A percentile compares a stretch with the other conserved stretches of the same genome.
Conservation (phyloP, 345 rosid species). For the Eucalyptus sideroxylon region DNA sequence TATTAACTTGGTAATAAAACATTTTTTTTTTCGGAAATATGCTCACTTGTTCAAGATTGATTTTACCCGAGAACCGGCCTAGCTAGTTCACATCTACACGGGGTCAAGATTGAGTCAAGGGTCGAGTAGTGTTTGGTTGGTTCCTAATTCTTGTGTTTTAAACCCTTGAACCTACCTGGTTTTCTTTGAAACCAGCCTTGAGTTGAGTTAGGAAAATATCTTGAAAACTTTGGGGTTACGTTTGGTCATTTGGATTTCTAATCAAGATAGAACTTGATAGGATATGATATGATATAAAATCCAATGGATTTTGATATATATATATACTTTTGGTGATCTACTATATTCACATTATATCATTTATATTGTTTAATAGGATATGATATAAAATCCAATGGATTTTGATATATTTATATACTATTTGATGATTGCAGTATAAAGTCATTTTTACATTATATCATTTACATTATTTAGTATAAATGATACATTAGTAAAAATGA, state of each 20-base stretch:
- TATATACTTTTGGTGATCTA: no score
- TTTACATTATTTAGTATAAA: no score
- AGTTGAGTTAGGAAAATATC: not conserved
- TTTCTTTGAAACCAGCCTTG: not conserved
- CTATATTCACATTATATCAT: no score
- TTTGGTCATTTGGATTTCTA: accelerated
- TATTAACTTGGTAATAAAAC: not conserved
- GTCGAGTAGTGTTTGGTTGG: not conserved
- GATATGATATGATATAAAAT: no score
- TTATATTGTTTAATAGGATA: no score
- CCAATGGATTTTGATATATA: no score
- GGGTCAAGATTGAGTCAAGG: not conserved
- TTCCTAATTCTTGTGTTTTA: not conserved
- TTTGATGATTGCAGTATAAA: no score
- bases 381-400: no score
- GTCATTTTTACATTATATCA: no score
- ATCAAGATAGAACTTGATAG: no score
- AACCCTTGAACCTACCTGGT: not conserved
- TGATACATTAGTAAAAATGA: no score
- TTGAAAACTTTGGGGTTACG: not conserved
- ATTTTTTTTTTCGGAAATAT: accelerated
- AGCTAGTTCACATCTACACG: not conserved
- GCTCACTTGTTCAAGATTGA: not conserved
- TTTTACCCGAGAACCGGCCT: accelerated
- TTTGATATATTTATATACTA: no score